Evolutionary conservation across 768 basidiomycete genomes (phyloP).

Genomic region (Hygrocybe punicea): DNA sequence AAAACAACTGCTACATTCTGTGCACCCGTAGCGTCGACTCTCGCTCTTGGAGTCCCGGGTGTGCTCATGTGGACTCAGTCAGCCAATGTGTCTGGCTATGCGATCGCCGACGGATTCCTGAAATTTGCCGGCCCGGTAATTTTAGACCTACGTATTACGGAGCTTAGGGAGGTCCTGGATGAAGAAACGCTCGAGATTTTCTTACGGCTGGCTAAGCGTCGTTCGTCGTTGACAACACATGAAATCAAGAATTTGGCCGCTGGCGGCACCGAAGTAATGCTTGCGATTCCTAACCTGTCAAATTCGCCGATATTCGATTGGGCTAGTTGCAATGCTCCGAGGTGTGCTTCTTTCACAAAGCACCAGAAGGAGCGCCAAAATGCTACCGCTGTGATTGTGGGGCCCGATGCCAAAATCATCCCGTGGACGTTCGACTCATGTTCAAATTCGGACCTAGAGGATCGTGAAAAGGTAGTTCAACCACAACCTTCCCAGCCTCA

Average conservation of each 20-base stretch:
- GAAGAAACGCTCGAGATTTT: too few species aligned
- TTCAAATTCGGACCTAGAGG: neutral
- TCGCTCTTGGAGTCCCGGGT: too few species aligned
- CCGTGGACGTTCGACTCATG: neutral
- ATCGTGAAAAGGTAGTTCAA: conserved; percentile 7
- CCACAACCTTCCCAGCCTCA: conserved; percentile 4
- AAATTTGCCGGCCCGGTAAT: too few species aligned
- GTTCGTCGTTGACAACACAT: too few species aligned
- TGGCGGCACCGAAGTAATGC: conserved; percentile 14
- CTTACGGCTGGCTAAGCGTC: too few species aligned
- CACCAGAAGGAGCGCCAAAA: conserved; percentile 6
- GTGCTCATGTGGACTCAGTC: too few species aligned
- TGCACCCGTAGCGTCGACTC: too few species aligned
- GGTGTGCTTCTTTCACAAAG: conserved; percentile 3
- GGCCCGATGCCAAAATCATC: conserved; percentile 5
- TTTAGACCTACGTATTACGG: too few species aligned
- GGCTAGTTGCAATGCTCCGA: conserved; percentile 9
- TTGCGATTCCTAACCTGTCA: conserved; percentile 4
- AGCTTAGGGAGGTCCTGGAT: too few species aligned
- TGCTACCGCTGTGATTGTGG: conserved; percentile 4
- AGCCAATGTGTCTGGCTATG: too few species aligned
- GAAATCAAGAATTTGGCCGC: conserved; percentile 17
- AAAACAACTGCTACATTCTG: too few species aligned
- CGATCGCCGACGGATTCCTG: too few species aligned
- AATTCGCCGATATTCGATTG: conserved; percentile 9